Percentiles rank a stretch among this genome's conserved stretches.
Evolutionary conservation across 331 rosid genomes (phyloP).

Genomic region (Spiraea crenata): DNA sequence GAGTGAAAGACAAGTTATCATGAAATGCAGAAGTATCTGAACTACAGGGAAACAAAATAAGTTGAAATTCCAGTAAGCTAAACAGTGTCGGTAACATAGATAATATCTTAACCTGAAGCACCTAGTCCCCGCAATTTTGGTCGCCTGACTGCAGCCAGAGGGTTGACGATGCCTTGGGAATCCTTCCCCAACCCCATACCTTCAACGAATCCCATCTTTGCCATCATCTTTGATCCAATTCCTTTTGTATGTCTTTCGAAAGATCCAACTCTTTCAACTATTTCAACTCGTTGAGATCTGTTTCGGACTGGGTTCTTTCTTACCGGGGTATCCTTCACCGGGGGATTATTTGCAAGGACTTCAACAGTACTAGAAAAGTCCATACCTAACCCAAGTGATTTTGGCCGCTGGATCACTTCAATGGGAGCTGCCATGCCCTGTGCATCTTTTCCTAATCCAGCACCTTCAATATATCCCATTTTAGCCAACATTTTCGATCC

Average conservation of each 20-base stretch:
- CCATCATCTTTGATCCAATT: slow-evolving; percentile 90
- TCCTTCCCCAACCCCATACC: slow-evolving; percentile 69
- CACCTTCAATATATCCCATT: slow-evolving; percentile 83
- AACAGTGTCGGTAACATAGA: not conserved
- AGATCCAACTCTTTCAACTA: slow-evolving; percentile 45
- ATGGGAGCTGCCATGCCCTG: slow-evolving; percentile 82
- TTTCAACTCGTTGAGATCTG: slow-evolving; percentile 1
- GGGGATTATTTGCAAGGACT: slow-evolving; percentile 28
- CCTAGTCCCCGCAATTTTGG: slow-evolving; percentile 79
- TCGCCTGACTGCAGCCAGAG: slow-evolving; percentile 54
- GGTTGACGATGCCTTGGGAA: slow-evolving; percentile 68
- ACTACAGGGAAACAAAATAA: not conserved
- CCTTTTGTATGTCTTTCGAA: slow-evolving; percentile 79
- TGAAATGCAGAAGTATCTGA: slow-evolving; percentile 4
- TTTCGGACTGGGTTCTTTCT: not conserved
- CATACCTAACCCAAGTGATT: slow-evolving; percentile 87
- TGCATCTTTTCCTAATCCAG: slow-evolving; percentile 81
- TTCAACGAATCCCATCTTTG: slow-evolving; percentile 82
- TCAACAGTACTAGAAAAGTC: slow-evolving; percentile 46
- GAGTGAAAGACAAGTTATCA: not conserved
- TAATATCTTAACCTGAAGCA: slow-evolving; percentile 41
- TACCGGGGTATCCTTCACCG: not conserved
- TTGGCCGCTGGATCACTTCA: slow-evolving; percentile 78
- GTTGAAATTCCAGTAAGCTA: not conserved
- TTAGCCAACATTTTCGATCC: slow-evolving; percentile 96